Evolutionary conservation across 208 protist species (phyloP).

Genomic region (Leishmania amazonensis): DNA sequence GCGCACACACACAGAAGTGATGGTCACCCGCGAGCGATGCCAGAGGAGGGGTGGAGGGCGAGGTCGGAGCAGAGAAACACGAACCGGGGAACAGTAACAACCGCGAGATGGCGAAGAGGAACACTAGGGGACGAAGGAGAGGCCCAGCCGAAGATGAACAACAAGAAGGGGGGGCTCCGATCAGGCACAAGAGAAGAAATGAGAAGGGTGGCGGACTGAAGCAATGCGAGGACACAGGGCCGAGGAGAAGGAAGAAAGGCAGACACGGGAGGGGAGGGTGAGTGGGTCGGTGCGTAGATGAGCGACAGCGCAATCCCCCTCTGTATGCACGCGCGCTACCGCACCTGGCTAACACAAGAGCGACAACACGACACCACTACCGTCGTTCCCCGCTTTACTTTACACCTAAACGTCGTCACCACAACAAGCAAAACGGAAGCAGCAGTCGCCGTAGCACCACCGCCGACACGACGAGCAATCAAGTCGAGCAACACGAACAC

Average conservation of each 20-base stretch:
- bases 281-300: not conserved
- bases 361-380: not conserved
- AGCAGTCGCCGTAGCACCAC: not conserved
- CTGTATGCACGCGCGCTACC: not conserved
- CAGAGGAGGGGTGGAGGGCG: too few species aligned
- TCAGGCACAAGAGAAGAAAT: slow-evolving; percentile 10
- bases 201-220: not conserved
- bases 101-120: not conserved
- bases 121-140: not conserved
- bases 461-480: not conserved
- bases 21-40: not conserved
- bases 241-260: not conserved
- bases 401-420: not conserved
- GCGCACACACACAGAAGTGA: not conserved
- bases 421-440: not conserved
- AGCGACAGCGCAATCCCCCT: not conserved
- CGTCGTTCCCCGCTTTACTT: not conserved
- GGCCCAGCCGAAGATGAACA: not conserved
- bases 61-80: slow-evolving; percentile 5
- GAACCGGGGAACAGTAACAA: not conserved
- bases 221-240: not conserved
- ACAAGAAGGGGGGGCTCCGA: not conserved
- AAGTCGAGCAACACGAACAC: not conserved
- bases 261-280: not conserved
- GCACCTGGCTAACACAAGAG: not conserved